Evolutionary conservation across 2,329 filamentous ascomycete genomes (phyloP).

Genomic region (Trichoderma citrinoviride): DNA sequence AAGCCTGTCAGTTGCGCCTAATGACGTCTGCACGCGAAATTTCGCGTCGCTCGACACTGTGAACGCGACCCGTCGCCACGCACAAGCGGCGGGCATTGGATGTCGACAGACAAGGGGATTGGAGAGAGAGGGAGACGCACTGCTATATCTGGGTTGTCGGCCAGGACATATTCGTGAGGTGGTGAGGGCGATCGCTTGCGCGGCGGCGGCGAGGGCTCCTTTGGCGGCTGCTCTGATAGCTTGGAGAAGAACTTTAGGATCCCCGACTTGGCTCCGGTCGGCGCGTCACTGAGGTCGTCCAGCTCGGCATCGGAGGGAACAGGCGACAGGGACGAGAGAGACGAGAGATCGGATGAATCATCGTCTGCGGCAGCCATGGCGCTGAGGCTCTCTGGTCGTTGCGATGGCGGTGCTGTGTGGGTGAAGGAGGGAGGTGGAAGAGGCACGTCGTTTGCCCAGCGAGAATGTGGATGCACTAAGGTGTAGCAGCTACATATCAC

Average conservation of each 20-base stretch:
- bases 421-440: conserved; percentile 31
- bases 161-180: conserved; percentile 83
- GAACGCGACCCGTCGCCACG: conserved; percentile 36
- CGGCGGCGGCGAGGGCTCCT: conserved; percentile 62
- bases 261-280: conserved; percentile 53
- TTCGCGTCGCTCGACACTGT: conserved; percentile 47
- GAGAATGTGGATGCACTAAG: conserved; percentile 35
- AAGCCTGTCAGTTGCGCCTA: conserved; percentile 34
- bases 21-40: conserved; percentile 47
- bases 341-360: conserved; percentile 63
- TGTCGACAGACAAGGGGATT: background rate
- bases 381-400: conserved; percentile 30
- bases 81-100: background rate
- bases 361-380: conserved; percentile 55
- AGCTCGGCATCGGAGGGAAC: conserved; percentile 47
- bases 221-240: conserved; percentile 49
- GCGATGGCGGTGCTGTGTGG: conserved; percentile 26
- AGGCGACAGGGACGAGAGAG: conserved; percentile 49
- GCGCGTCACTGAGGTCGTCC: conserved; percentile 43
- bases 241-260: conserved; percentile 69
- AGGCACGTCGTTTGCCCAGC: conserved; percentile 31
- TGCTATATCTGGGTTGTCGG: conserved; percentile 88
- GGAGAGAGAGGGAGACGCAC: conserved; percentile 58
- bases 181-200: conserved; percentile 84
- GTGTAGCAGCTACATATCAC: conserved; percentile 27